Evolutionary conservation across 805 yeast genomes (phyloP).

Genomic region (Yamadazyma sp.): DNA sequence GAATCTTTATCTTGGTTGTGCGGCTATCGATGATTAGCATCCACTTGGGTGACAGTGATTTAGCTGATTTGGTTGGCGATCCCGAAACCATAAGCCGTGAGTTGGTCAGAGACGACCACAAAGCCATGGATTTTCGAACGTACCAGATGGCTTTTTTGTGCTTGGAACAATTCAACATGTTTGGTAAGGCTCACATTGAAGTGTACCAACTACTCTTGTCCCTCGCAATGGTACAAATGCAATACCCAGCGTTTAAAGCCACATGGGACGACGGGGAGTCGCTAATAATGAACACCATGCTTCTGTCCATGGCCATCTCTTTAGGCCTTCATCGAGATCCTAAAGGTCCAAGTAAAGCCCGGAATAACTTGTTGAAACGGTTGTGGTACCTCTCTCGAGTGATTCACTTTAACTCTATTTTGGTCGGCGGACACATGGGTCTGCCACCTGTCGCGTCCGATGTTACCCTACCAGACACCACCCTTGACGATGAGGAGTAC

Average conservation of each 20-base stretch:
- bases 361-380: slow-evolving; percentile 1
- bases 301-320: background rate
- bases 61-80: background rate
- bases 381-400: slow-evolving; percentile 3
- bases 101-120: background rate
- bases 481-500: background rate
- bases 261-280: slow-evolving; percentile 2
- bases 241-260: background rate
- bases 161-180: slow-evolving; percentile 1
- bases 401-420: background rate
- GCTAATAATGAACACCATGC: background rate
- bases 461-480: background rate
- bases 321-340: slow-evolving; percentile 4
- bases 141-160: background rate
- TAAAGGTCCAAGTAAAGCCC: background rate
- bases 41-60: background rate
- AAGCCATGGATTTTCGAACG: background rate
- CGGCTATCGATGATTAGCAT: background rate
- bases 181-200: background rate
- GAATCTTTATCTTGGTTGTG: background rate
- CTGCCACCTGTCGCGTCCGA: background rate
- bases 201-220: slow-evolving; percentile 2
- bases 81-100: background rate
- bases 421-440: background rate
- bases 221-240: background rate